phyloP scores from a whole-genome alignment of 768 basidiomycete species.

The Russula virescens region DNA sequence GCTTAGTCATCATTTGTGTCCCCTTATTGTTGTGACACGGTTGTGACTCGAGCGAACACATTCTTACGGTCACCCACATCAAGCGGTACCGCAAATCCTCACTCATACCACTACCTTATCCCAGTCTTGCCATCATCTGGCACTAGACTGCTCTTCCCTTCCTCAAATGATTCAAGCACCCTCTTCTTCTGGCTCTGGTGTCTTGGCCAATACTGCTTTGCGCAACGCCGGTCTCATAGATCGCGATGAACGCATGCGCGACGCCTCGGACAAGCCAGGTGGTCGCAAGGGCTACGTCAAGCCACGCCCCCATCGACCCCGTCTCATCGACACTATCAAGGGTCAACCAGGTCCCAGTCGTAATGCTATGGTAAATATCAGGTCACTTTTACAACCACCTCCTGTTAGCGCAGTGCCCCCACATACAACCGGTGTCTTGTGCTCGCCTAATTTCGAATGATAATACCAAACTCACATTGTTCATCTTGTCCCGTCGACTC shows the following conservation, averaged over 20 bases:
- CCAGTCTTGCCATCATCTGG: conserved; percentile 8
- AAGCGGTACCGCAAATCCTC: not conserved
- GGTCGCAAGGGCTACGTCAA: conserved; percentile 67
- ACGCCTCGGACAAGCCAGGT: conserved; percentile 60
- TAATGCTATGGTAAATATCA: conserved; percentile 64
- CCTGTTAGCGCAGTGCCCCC: conserved; percentile 22
- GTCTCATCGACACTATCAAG: conserved; percentile 55
- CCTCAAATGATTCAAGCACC: conserved; percentile 53
- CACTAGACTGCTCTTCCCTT: not conserved
- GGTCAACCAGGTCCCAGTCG: conserved; percentile 44
- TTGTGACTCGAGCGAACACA: conserved; percentile 5
- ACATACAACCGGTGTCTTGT: conserved; percentile 24
- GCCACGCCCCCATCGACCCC: conserved; percentile 52
- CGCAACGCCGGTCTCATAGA: conserved; percentile 72
- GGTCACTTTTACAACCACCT: conserved; percentile 31
- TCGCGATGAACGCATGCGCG: conserved; percentile 70
- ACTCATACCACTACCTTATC: not conserved
- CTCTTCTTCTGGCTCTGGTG: conserved; percentile 51
- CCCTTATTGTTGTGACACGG: conserved; percentile 9
- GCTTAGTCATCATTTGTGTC: conserved; percentile 9
- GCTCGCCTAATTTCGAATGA: conserved; percentile 27
- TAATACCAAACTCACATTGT: conserved; percentile 37
- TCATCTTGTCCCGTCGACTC: conserved; percentile 37
- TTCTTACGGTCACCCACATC: not conserved
- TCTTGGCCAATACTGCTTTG: conserved; percentile 56